phyloP scores from a whole-genome alignment of 202 grass and related monocot species.

The Musa balbisiana region DNA sequence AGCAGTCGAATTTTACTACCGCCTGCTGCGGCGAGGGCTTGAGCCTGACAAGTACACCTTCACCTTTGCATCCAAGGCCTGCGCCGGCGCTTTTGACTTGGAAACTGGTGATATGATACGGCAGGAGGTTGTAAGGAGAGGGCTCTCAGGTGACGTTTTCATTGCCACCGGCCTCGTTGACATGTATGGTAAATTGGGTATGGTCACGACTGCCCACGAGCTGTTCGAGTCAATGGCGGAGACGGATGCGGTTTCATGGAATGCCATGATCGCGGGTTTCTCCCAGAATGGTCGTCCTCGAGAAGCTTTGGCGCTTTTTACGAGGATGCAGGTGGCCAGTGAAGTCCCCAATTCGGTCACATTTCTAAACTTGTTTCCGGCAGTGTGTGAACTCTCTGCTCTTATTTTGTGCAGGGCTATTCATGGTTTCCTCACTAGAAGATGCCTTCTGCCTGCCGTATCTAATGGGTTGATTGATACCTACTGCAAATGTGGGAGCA shows the following conservation, averaged over 20 bases:
- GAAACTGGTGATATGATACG: constrained; percentile 14
- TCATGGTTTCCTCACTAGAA: constrained; percentile 32
- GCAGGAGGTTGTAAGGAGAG: constrained; percentile 16
- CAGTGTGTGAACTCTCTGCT: constrained; percentile 32
- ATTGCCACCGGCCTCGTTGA: constrained; percentile 35
- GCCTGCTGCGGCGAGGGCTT: constrained; percentile 2
- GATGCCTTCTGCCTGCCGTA: constrained; percentile 13
- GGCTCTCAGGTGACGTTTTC: constrained; percentile 25
- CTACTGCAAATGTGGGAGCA: constrained; percentile 35
- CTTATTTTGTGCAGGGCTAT: constrained; percentile 32
- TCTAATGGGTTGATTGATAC: constrained; percentile 36
- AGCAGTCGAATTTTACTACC: constrained; percentile 23
- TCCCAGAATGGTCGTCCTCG: constrained; percentile 16
- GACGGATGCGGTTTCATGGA: constrained; percentile 30
- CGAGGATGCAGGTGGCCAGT: constrained; percentile 26
- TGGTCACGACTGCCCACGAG: constrained; percentile 18
- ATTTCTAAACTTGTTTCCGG: constrained; percentile 41
- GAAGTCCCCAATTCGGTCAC: constrained; percentile 36
- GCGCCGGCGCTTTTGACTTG: constrained; percentile 21
- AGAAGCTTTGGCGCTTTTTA: constrained; percentile 27
- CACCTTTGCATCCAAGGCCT: constrained; percentile 39
- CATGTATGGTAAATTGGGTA: constrained; percentile 32
- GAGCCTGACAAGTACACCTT: constrained; percentile 37
- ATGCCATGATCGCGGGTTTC: constrained; percentile 37
- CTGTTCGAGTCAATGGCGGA: constrained; percentile 40